phyloP scores from a whole-genome alignment of 176 grass and related monocot species.

The Chloris gayana region DNA sequence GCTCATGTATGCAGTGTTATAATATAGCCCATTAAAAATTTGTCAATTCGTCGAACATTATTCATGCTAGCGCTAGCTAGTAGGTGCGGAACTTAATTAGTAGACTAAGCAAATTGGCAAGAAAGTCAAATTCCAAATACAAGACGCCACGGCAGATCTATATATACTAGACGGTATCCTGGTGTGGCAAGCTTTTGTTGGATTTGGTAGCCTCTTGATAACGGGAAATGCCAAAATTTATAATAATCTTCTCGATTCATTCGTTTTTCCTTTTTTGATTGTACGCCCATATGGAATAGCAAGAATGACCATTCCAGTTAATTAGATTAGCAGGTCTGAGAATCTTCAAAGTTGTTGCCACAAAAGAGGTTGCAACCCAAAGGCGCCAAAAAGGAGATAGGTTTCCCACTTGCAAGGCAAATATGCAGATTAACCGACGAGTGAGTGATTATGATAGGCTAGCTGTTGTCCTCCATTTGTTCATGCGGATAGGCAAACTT shows the following conservation, averaged over 20 bases:
- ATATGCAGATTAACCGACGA: background rate
- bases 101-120: constrained; percentile 31
- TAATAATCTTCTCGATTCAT: no score
- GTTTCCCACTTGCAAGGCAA: background rate
- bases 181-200: no score
- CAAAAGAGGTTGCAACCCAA: background rate
- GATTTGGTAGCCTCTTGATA: no score
- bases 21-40: background rate
- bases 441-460: no score
- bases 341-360: constrained; percentile 15
- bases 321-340: background rate
- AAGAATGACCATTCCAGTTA: background rate
- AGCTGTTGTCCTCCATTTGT: constrained; percentile 25
- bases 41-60: background rate
- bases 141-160: constrained; percentile 27
- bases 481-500: constrained; percentile 28
- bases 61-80: background rate
- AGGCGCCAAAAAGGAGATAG: constrained; percentile 13
- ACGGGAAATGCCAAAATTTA: no score
- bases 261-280: no score
- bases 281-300: no score
- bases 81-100: background rate
- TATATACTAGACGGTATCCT: background rate
- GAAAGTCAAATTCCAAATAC: constrained; percentile 44
- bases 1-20: no score